Evolutionary conservation across 2,329 filamentous ascomycete species (phyloP), one percentile per base, ranked within the genome.

Genomic region (Fusarium oligoseptatum): DNA sequence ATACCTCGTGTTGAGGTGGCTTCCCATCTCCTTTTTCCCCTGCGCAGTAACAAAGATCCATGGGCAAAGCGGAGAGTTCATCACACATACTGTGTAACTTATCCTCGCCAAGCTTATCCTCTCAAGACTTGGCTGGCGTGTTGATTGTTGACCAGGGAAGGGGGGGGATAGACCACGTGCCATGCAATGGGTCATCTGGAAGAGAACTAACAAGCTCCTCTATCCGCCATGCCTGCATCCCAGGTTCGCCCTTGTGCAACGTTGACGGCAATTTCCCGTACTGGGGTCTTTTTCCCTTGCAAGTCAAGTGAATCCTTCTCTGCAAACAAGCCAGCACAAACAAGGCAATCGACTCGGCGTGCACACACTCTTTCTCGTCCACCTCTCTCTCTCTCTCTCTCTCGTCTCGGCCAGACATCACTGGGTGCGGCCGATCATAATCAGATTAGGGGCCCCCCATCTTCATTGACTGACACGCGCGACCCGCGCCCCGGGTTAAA

Each of bases 401-500:
- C 39, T 34, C 39, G 34, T 70, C 29, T 57, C 58, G 66, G 65
- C 58, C 65, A 66, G 56, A 27, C 15, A 29, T 52, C 57, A 43
- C 55, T 45, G 57, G 56, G 24, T 65, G 39, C 60, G 41, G 72
- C 32, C 69, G 72, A 75, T 75, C 72, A 52, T 32, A 75, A 75
- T 75, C 60, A 75, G 57, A 64, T 67, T 48, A 57, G 24, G 64
- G 60, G 45, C 48, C 27, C 22, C 57, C 43, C 27, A 56, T 41
- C 32, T 11, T 34, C 14, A 32, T 22, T 22, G n/a, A 45, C 20
- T 43, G n/a, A 34, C 58, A 70, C 66, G 45, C 27, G 48, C 39
- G 22, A 45, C 34, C 20, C 57, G 24, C 37, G 57, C 17, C 58
- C 56, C 22, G 27, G 22, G 29, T 22, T 39, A 39, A 24, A 24